phyloP scores from a whole-genome alignment of 1,284 basidiomycete genomes.

The Wallemia ichthyophaga region DNA sequence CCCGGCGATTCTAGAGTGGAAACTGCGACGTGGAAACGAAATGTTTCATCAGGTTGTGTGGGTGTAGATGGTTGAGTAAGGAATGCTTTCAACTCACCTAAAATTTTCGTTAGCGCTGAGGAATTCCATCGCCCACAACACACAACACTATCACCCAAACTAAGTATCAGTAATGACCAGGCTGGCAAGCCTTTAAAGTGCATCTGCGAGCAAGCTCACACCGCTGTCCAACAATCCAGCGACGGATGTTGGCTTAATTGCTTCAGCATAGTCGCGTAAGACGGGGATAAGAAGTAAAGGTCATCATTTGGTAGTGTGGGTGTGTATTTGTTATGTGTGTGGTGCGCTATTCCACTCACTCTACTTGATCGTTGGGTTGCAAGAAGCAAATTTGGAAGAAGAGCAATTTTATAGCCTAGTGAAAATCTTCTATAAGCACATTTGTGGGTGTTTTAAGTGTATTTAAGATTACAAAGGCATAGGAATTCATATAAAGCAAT shows the following conservation, averaged over 20 bases:
- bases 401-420: neutral
- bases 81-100: neutral
- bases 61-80: neutral
- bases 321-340: neutral
- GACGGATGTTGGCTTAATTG: neutral
- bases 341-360: neutral
- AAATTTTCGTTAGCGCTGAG: neutral
- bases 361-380: neutral
- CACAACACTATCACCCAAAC: no score
- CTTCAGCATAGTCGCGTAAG: neutral
- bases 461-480: no score
- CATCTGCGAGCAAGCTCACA: neutral
- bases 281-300: neutral
- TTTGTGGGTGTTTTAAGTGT: no score
- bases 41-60: neutral
- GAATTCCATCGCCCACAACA: no score
- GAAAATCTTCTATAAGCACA: neutral
- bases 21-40: constrained; percentile 1
- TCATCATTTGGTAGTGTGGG: neutral
- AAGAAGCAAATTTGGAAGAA: neutral
- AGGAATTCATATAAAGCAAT: no score
- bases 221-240: neutral
- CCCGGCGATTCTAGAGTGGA: neutral
- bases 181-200: neutral
- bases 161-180: neutral